Percentiles rank a stretch among this genome's conserved stretches.
Evolutionary conservation across 2,329 filamentous ascomycete genomes (phyloP).

Genomic region (Trichoderma hamatum): DNA sequence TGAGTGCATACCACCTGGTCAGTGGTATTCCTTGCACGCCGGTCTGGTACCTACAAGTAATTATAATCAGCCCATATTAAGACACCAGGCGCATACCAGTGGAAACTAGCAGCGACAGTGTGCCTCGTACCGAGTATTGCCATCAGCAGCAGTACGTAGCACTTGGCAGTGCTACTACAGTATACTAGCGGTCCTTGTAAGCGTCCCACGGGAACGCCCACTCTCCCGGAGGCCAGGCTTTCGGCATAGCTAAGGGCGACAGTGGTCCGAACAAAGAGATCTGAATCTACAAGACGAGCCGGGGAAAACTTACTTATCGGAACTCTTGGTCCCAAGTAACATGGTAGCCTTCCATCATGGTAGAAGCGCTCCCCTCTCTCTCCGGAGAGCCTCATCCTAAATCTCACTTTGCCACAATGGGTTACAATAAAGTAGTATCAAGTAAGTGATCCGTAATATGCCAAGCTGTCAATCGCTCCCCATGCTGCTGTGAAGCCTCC

Average conservation of each 20-base stretch:
- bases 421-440: neutral
- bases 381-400: neutral
- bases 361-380: neutral
- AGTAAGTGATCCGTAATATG: neutral
- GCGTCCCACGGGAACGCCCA: slow-evolving; percentile 4
- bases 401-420: neutral
- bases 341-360: neutral
- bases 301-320: neutral
- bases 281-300: slow-evolving; percentile 4
- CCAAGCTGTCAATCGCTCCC: neutral
- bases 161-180: neutral
- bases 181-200: neutral
- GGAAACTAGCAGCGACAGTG: neutral
- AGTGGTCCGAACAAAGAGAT: slow-evolving; percentile 5
- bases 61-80: neutral
- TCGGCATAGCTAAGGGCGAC: slow-evolving; percentile 10
- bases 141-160: neutral
- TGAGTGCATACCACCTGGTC: neutral
- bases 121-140: neutral
- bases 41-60: neutral
- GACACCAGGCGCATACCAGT: neutral
- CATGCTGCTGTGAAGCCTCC: neutral
- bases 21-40: neutral
- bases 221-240: neutral
- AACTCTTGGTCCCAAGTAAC: slow-evolving; percentile 8